Conservation (phyloP, 768 basidiomycete genomes). For the Leccinum boreale region DNA sequence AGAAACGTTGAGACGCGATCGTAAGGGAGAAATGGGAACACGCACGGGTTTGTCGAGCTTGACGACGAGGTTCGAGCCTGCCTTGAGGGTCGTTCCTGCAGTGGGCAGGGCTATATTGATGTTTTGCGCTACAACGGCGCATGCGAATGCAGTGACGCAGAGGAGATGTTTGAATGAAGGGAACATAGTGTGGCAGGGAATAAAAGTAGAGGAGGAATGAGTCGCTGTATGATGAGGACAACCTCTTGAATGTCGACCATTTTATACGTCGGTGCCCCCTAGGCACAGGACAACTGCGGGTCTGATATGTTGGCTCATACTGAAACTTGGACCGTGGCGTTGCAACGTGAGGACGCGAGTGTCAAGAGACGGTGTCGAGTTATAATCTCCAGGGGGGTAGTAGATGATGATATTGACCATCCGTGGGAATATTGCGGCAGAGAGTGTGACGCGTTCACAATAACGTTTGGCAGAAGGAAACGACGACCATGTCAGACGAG, state of each 20-base stretch:
- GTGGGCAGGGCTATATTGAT: constrained; percentile 36
- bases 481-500: constrained; percentile 71
- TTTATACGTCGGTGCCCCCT: constrained; percentile 4
- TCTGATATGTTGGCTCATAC: neutral
- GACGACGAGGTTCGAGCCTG: constrained; percentile 35
- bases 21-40: neutral
- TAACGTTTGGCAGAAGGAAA: neutral
- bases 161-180: constrained; percentile 5
- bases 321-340: neutral
- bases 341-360: neutral
- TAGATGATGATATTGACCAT: too few species aligned
- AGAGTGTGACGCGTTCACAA: constrained; percentile 17
- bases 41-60: constrained; percentile 42
- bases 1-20: neutral
- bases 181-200: constrained; percentile 8
- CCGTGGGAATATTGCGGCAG: neutral
- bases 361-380: neutral
- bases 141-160: constrained; percentile 4
- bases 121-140: constrained; percentile 38
- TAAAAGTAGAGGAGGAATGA: too few species aligned
- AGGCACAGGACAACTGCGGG: neutral
- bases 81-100: constrained; percentile 28
- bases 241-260: neutral
- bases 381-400: neutral
- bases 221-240: neutral